These are phyloP conservation scores for Capsicum chinense DNA, from an alignment of 257 asterid genomes.

Conservation along the genomic window DNA sequence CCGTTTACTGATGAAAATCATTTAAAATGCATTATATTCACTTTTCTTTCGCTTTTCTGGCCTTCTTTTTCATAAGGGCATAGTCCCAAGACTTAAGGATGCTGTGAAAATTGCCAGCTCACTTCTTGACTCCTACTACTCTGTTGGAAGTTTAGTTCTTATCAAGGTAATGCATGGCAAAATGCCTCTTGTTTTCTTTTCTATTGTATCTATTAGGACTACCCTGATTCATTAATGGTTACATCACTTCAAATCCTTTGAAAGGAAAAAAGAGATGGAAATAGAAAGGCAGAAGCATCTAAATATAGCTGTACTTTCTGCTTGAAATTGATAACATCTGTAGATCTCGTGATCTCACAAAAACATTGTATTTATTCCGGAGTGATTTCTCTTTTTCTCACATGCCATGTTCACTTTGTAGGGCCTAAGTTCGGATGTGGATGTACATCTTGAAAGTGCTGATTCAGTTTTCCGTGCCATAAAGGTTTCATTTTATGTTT, in stretches of 20 bases:
- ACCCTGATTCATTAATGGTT: slow-evolving; percentile 22
- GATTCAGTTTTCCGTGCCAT: slow-evolving; percentile 68
- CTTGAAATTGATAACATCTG: background rate
- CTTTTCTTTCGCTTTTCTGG: slow-evolving; percentile 21
- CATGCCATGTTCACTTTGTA: slow-evolving; percentile 44
- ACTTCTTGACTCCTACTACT: slow-evolving; percentile 75
- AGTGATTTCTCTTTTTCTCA: slow-evolving; percentile 22
- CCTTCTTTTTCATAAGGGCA: slow-evolving; percentile 48
- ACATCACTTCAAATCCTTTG: background rate
- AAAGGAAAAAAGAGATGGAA: slow-evolving; percentile 17
- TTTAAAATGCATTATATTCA: slow-evolving; percentile 29
- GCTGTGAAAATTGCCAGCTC: slow-evolving; percentile 59
- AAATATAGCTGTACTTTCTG: background rate
- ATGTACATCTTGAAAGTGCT: slow-evolving; percentile 72
- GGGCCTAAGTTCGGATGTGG: slow-evolving; percentile 69
- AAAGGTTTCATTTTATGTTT: slow-evolving; percentile 55
- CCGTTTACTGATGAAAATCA: background rate
- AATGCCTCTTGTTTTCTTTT: slow-evolving; percentile 16
- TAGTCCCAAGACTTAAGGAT: slow-evolving; percentile 65
- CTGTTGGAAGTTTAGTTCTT: slow-evolving; percentile 69
- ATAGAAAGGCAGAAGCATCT: slow-evolving; percentile 6
- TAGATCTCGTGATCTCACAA: slow-evolving; percentile 20
- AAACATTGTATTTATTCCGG: slow-evolving; percentile 9
- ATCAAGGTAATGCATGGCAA: slow-evolving; percentile 59
- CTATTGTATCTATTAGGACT: background rate